Evolutionary conservation across 306 rosid species (phyloP).

Genomic region (Quercus wislizeni): DNA sequence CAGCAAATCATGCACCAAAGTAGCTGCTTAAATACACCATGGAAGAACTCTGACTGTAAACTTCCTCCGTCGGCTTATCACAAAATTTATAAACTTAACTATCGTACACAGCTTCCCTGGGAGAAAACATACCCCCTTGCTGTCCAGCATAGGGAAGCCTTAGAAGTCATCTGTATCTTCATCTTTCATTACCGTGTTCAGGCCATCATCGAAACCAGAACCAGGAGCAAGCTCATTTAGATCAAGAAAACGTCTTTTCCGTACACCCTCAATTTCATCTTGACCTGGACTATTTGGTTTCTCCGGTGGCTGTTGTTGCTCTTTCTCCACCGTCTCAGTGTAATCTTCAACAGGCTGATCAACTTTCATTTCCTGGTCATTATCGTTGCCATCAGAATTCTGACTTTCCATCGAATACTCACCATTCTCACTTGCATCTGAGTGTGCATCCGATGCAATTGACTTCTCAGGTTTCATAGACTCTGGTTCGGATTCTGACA

Average conservation of each 20-base stretch:
- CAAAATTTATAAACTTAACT: conserved; percentile 75
- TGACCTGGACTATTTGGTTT: conserved; percentile 63
- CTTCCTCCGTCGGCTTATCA: conserved; percentile 56
- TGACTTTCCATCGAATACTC: conserved; percentile 73
- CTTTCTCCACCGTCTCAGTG: conserved; percentile 46
- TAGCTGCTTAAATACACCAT: conserved; percentile 54
- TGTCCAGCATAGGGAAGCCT: conserved; percentile 42
- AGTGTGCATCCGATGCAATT: conserved; percentile 47
- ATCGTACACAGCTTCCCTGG: conserved; percentile 66
- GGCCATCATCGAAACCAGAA: conserved; percentile 88
- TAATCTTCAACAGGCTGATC: conserved; percentile 46
- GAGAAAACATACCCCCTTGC: conserved; percentile 31
- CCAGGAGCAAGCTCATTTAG: conserved; percentile 95
- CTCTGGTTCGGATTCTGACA: conserved; percentile 90
- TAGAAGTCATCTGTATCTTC: conserved; percentile 63
- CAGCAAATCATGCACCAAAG: conserved; percentile 56
- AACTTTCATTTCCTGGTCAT: conserved; percentile 60
- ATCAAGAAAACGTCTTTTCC: conserved; percentile 82
- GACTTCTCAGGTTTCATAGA: conserved; percentile 58
- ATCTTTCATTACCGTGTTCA: conserved; percentile 62
- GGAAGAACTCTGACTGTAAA: conserved; percentile 56
- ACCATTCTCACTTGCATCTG: conserved; percentile 75
- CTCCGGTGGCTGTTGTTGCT: conserved; percentile 60
- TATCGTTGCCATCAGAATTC: conserved; percentile 60
- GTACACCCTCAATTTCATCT: conserved; percentile 67